A percentile compares a stretch with the other conserved stretches of the same genome.
These are phyloP conservation scores for Lepiota brunneoincarnata DNA, from an alignment of 768 basidiomycete genomes.

Conservation along the genomic window DNA sequence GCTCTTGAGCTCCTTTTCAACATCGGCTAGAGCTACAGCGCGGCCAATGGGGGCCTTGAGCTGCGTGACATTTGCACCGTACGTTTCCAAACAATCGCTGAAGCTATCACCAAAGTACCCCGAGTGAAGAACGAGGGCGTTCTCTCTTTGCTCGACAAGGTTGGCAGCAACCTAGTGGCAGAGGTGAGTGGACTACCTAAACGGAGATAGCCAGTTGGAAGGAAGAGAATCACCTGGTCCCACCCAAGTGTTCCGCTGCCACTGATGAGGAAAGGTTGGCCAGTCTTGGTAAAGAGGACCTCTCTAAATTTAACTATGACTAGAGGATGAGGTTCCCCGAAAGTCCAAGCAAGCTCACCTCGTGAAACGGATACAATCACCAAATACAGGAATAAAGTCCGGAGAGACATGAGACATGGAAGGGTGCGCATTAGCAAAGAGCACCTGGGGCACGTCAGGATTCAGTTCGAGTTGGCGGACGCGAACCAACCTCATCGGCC, in stretches of 20 bases:
- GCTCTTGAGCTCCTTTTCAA: slow-evolving; percentile 43
- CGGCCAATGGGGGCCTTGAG: slow-evolving; percentile 81
- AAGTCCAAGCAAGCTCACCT: slow-evolving; percentile 32
- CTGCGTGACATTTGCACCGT: slow-evolving; percentile 86
- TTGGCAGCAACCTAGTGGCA: slow-evolving; percentile 80
- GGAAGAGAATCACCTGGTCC: slow-evolving; percentile 66
- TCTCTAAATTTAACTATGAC: slow-evolving; percentile 38
- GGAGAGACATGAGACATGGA: slow-evolving; percentile 85
- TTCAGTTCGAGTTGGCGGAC: neutral
- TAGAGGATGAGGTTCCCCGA: neutral
- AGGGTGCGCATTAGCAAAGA: slow-evolving; percentile 92
- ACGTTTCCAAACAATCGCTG: slow-evolving; percentile 80
- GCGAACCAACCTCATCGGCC: slow-evolving; percentile 49
- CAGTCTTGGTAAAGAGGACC: slow-evolving; percentile 73
- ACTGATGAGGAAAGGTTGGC: slow-evolving; percentile 90
- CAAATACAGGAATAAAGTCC: slow-evolving; percentile 86
- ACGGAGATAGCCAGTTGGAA: neutral
- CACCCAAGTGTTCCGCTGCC: slow-evolving; percentile 96
- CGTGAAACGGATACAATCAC: slow-evolving; percentile 85
- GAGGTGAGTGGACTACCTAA: slow-evolving; percentile 3
- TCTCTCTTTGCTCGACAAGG: slow-evolving; percentile 78
- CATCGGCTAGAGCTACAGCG: slow-evolving; percentile 55
- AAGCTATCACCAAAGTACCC: slow-evolving; percentile 97
- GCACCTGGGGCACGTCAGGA: slow-evolving; percentile 20
- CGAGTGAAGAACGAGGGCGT: slow-evolving; percentile 79